Conservation (phyloP, 805 yeast genomes). For the Saccharomycopsis javanensis region DNA sequence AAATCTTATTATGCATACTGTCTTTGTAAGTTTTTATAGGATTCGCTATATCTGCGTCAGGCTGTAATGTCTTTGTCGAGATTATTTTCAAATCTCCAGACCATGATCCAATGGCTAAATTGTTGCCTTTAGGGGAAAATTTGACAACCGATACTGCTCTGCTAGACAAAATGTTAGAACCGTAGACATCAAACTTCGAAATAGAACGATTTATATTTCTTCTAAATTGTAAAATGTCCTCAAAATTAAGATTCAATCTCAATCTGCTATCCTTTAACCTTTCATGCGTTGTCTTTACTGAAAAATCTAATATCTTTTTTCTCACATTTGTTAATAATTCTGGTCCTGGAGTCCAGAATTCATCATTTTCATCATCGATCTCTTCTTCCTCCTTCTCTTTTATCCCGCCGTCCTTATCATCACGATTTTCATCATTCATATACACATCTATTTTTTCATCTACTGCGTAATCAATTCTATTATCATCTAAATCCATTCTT, state of each 20-base stretch:
- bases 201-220: constrained; percentile 32
- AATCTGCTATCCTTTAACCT: constrained; percentile 28
- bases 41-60: constrained; percentile 20
- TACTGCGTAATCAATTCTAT: not conserved
- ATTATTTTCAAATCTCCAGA: constrained; percentile 56
- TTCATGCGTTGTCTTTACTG: not conserved
- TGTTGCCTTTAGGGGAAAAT: constrained; percentile 30
- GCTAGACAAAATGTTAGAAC: constrained; percentile 61
- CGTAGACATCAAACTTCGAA: constrained; percentile 33
- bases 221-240: constrained; percentile 37
- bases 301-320: constrained; percentile 33
- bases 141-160: constrained; percentile 59
- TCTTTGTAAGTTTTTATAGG: constrained; percentile 22
- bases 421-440: not conserved
- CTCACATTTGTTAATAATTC: constrained; percentile 45
- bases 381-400: constrained; percentile 23
- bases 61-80: constrained; percentile 31
- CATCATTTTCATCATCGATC: constrained; percentile 57
- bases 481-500: not conserved
- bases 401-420: constrained; percentile 24
- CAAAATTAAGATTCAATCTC: constrained; percentile 29
- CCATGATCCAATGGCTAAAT: constrained; percentile 73
- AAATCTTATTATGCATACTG: constrained; percentile 58
- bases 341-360: constrained; percentile 76
- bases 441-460: not conserved